Evolutionary conservation across 1,139 yeast species (phyloP).

Genomic region (Pichia sp.): DNA sequence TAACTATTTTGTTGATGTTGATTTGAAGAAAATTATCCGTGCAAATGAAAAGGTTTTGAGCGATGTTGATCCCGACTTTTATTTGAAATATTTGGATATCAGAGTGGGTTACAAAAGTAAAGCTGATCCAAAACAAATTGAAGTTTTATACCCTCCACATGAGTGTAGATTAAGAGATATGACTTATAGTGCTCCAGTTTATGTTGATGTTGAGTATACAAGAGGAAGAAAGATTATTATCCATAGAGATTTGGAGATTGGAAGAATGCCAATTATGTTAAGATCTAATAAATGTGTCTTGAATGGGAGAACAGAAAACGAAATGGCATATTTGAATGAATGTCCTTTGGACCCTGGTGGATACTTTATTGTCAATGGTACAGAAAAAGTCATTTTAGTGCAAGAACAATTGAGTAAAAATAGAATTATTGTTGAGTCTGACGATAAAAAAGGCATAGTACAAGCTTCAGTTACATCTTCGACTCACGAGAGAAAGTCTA

Average conservation of each 20-base stretch:
- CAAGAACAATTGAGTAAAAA: constrained; percentile 96
- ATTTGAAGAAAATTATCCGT: constrained; percentile 79
- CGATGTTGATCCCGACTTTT: constrained; percentile 96
- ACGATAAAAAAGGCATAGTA: constrained; percentile 86
- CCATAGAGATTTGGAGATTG: constrained; percentile 87
- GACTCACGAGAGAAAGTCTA: constrained; percentile 95
- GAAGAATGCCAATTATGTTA: constrained; percentile 97
- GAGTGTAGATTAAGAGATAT: constrained; percentile 93
- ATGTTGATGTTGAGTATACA: constrained; percentile 94
- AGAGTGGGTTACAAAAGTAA: constrained; percentile 72
- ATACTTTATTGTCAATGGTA: constrained; percentile 93
- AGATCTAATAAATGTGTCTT: constrained; percentile 86
- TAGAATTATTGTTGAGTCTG: constrained; percentile 96
- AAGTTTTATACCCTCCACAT: constrained; percentile 79
- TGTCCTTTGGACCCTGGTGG: constrained; percentile 99
- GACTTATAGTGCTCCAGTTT: constrained; percentile 93
- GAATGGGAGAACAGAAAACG: constrained; percentile 65
- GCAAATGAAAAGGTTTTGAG: constrained; percentile 87
- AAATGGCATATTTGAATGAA: constrained; percentile 85
- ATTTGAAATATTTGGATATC: constrained; percentile 83
- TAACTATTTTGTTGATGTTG: constrained; percentile 91
- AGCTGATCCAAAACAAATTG: constrained; percentile 44
- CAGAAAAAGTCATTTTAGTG: constrained; percentile 92
- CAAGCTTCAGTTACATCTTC: constrained; percentile 98
- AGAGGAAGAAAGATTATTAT: constrained; percentile 87